Conservation (phyloP, 2,329 filamentous ascomycete species). For the Hypomyces rosellus region DNA sequence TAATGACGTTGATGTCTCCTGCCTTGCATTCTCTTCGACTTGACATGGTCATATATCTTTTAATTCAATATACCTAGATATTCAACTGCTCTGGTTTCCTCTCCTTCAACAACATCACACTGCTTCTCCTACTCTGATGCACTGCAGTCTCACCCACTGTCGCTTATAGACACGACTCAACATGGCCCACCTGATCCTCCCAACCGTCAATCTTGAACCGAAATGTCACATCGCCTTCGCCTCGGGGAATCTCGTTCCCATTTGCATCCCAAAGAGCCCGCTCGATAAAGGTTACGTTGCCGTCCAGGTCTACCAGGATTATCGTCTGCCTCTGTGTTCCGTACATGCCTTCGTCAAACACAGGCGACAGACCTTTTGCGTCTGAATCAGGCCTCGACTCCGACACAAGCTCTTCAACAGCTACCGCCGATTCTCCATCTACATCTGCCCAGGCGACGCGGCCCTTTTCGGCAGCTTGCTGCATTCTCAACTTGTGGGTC, state of each 20-base stretch:
- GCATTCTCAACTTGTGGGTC: conserved; percentile 39
- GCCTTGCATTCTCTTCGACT: too few relatives aligned
- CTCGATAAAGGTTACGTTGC: conserved; percentile 54
- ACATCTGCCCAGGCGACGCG: conserved; percentile 28
- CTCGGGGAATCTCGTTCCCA: conserved; percentile 47
- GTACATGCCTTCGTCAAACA: conserved; percentile 54
- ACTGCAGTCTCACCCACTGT: too few relatives aligned
- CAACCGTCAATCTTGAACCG: conserved; percentile 51
- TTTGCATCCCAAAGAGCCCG: conserved; percentile 53
- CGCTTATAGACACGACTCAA: too few relatives aligned
- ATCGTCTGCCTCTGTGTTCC: conserved; percentile 61
- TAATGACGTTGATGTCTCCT: too few relatives aligned
- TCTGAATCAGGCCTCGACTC: conserved; percentile 34
- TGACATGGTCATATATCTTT: too few relatives aligned
- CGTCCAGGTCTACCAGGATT: conserved; percentile 56
- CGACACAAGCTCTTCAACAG: conserved; percentile 29
- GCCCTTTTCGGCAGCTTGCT: conserved; percentile 32
- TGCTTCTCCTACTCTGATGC: too few relatives aligned
- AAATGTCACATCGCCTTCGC: conserved; percentile 50
- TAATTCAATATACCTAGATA: neutral
- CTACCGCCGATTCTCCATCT: conserved; percentile 29
- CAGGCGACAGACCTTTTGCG: conserved; percentile 23
- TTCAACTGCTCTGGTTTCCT: neutral
- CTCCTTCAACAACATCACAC: too few relatives aligned
- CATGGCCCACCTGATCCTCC: conserved; percentile 24